Conservation (phyloP, 768 basidiomycete genomes). For the Lentinus brumalis region DNA sequence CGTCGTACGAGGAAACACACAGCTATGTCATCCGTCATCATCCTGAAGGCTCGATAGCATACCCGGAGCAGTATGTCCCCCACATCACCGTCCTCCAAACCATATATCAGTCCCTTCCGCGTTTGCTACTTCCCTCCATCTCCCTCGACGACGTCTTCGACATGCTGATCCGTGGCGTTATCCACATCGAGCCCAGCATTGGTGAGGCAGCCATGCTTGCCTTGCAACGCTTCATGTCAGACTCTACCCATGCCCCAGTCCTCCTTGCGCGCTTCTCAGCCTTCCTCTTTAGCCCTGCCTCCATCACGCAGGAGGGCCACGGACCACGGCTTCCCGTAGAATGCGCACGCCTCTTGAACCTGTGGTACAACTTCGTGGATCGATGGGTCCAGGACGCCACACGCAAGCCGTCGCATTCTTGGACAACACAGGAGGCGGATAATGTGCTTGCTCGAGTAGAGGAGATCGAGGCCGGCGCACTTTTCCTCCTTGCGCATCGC, state of each 20-base stretch:
- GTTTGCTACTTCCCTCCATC: slow-evolving; percentile 63
- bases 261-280: slow-evolving; percentile 67
- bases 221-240: slow-evolving; percentile 71
- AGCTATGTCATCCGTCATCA: slow-evolving; percentile 71
- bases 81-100: slow-evolving; percentile 74
- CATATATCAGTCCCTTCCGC: slow-evolving; percentile 83
- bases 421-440: slow-evolving; percentile 44
- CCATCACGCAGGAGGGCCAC: slow-evolving; percentile 64
- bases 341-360: slow-evolving; percentile 60
- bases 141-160: slow-evolving; percentile 66
- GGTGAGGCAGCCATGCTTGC: slow-evolving; percentile 69
- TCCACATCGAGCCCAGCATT: slow-evolving; percentile 80
- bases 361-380: slow-evolving; percentile 78
- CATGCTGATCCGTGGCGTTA: slow-evolving; percentile 77
- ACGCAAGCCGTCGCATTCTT: slow-evolving; percentile 40
- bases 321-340: slow-evolving; percentile 67
- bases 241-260: slow-evolving; percentile 52
- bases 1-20: slow-evolving; percentile 68
- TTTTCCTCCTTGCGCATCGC: slow-evolving; percentile 74
- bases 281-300: slow-evolving; percentile 72
- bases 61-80: slow-evolving; percentile 58
- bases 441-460: slow-evolving; percentile 47
- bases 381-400: slow-evolving; percentile 60
- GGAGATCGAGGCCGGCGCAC: slow-evolving; percentile 69
- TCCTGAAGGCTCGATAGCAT: slow-evolving; percentile 63